Conservation (phyloP, 2,329 filamentous ascomycete genomes). For the Tolypocladium tropicale region DNA sequence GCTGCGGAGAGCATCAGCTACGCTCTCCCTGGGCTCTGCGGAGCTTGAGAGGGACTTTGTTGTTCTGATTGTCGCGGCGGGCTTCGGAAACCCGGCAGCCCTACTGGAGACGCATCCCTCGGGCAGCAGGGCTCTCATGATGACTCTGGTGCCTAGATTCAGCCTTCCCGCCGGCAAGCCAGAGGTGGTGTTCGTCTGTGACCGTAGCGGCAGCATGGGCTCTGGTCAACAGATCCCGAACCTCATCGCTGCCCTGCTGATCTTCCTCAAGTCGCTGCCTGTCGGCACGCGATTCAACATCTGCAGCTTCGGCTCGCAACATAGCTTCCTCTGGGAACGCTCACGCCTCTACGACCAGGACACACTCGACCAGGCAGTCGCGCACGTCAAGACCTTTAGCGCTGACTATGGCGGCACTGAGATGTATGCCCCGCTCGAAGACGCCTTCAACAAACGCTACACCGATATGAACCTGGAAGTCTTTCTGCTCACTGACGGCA, state of each 20-base stretch:
- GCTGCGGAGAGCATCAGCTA: conserved; percentile 52
- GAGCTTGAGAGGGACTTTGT: conserved; percentile 57
- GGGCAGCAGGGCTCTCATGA: conserved; percentile 57
- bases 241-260: conserved; percentile 43
- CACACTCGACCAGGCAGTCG: conserved; percentile 30
- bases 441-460: conserved; percentile 30
- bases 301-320: conserved; percentile 49
- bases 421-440: conserved; percentile 34
- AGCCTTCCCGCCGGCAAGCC: conserved; percentile 40
- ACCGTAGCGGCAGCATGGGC: conserved; percentile 59
- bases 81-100: conserved; percentile 50
- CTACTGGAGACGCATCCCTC: conserved; percentile 57
- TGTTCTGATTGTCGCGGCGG: conserved; percentile 51
- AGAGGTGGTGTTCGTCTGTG: conserved; percentile 64
- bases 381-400: conserved; percentile 29
- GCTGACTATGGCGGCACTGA: conserved; percentile 44
- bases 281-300: conserved; percentile 59
- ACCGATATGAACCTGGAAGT: conserved; percentile 40
- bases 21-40: conserved; percentile 39
- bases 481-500: conserved; percentile 46
- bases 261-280: conserved; percentile 58
- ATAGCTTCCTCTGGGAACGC: conserved; percentile 35
- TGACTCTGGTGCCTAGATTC: conserved; percentile 61
- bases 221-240: conserved; percentile 36
- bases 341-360: conserved; percentile 36